Conservation (phyloP, 192 early-diverging fungal genomes). For the Coemansia sp. region DNA sequence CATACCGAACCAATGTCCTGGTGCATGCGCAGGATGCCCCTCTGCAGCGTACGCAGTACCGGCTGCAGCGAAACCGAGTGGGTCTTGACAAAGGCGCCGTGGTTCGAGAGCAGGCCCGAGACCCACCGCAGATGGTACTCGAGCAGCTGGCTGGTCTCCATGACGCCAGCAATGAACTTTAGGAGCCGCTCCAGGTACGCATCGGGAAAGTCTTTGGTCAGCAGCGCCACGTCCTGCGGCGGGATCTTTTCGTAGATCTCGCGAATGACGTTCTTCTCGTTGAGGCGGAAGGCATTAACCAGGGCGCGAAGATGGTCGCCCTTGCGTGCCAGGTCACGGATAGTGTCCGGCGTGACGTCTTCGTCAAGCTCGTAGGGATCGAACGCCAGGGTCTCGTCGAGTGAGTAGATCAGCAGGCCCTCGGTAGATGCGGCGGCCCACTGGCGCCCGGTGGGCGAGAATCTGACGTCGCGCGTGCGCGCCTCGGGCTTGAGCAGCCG, state of each 20-base stretch:
- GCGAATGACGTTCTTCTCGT: conserved; percentile 72
- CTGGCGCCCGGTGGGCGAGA: conserved; percentile 89
- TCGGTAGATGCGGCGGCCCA: conserved; percentile 97
- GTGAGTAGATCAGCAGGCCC: conserved; percentile 89
- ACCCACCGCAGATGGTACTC: conserved; percentile 89
- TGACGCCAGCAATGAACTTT: conserved; percentile 68
- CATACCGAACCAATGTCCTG: conserved; percentile 47
- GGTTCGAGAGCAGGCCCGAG: conserved; percentile 63
- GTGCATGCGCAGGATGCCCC: conserved; percentile 53
- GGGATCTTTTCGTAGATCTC: conserved; percentile 78
- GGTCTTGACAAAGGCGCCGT: conserved; percentile 68
- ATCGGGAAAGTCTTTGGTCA: conserved; percentile 75
- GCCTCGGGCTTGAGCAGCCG: conserved; percentile 73
- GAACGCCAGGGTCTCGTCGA: conserved; percentile 89
- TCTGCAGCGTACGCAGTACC: conserved; percentile 77
- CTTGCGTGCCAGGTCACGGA: conserved; percentile 65
- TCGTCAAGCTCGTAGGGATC: conserved; percentile 98
- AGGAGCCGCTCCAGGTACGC: conserved; percentile 85
- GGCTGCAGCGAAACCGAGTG: conserved; percentile 59
- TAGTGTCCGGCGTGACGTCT: conserved; percentile 87
- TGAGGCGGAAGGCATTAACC: conserved; percentile 90
- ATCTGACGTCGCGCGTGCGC: conserved; percentile 78
- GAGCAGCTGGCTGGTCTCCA: conserved; percentile 77
- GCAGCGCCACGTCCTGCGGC: conserved; percentile 62
- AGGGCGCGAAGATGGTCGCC: conserved; percentile 82